These are phyloP conservation scores for Erodium texanum DNA, from an alignment of 441 rosid species.

Conservation along the genomic window DNA sequence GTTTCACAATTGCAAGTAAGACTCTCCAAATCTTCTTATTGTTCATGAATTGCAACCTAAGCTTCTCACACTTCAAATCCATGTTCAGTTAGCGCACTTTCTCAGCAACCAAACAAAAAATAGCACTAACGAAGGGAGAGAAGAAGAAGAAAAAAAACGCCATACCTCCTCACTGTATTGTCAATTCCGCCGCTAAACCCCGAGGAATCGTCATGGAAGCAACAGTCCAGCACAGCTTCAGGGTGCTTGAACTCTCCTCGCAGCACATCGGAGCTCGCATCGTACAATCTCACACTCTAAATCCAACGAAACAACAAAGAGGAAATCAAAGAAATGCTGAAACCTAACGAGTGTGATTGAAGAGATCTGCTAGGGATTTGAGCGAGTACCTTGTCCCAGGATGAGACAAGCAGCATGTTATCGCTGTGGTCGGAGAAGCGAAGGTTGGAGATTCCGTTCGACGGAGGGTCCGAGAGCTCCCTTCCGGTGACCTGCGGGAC, in stretches of 20 bases:
- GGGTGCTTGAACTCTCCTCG: slow-evolving; percentile 88
- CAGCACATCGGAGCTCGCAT: slow-evolving; percentile 64
- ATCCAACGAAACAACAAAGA: background rate
- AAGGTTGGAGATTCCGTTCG: slow-evolving; percentile 44
- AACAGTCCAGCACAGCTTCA: slow-evolving; percentile 92
- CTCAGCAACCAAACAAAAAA: slow-evolving; percentile 4
- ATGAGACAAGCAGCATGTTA: slow-evolving; percentile 90
- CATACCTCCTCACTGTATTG: slow-evolving; percentile 64
- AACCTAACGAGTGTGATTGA: background rate
- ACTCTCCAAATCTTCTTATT: background rate
- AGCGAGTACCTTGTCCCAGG: slow-evolving; percentile 85
- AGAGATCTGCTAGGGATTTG: background rate
- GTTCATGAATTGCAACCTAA: background rate
- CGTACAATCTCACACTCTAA: slow-evolving; percentile 73
- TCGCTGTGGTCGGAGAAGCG: slow-evolving; percentile 92
- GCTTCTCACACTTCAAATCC: background rate
- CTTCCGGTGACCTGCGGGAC: slow-evolving; percentile 55
- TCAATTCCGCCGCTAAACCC: slow-evolving; percentile 84
- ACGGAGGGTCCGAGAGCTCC: slow-evolving; percentile 63
- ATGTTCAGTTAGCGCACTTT: background rate
- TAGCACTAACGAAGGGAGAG: background rate
- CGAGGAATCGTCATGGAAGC: slow-evolving; percentile 95
- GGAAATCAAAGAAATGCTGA: background rate
- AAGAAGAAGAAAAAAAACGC: background rate
- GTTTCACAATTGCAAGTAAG: background rate